phyloP scores from a whole-genome alignment of 331 rosid species.

The Arachis monticola region DNA sequence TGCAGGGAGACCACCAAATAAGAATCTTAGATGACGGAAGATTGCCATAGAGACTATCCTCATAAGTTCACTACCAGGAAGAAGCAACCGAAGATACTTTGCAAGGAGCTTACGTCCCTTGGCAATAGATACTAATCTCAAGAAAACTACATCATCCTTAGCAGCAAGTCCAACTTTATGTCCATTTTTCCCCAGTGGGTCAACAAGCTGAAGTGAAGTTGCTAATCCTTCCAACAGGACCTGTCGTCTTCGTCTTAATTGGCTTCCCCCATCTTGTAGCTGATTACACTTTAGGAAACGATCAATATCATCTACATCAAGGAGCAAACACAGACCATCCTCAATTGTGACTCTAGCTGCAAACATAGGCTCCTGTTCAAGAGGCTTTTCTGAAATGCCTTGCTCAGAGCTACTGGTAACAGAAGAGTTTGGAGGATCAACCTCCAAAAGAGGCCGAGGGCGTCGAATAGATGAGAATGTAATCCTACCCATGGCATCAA shows the following conservation, averaged over 20 bases:
- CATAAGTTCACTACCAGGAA: conserved; percentile 80
- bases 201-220: conserved; percentile 83
- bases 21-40: conserved; percentile 83
- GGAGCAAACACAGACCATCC: conserved; percentile 93
- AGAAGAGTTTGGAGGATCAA: conserved; percentile 70
- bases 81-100: conserved; percentile 71
- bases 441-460: conserved; percentile 94
- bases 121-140: conserved; percentile 73
- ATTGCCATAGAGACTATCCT: conserved; percentile 93
- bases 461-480: conserved; percentile 93
- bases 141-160: conserved; percentile 82
- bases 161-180: conserved; percentile 73
- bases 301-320: conserved; percentile 89
- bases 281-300: conserved; percentile 80
- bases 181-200: conserved; percentile 81
- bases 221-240: conserved; percentile 80
- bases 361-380: conserved; percentile 91
- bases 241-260: conserved; percentile 70
- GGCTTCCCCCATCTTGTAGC: conserved; percentile 78
- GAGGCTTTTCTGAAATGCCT: conserved; percentile 79
- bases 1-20: conserved; percentile 81
- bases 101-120: conserved; percentile 89
- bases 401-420: conserved; percentile 60
- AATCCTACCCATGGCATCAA: conserved; percentile 94
- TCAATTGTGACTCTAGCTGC: conserved; percentile 91